Evolutionary conservation across 306 rosid genomes (phyloP).

Genomic region (Rubus idaeus): DNA sequence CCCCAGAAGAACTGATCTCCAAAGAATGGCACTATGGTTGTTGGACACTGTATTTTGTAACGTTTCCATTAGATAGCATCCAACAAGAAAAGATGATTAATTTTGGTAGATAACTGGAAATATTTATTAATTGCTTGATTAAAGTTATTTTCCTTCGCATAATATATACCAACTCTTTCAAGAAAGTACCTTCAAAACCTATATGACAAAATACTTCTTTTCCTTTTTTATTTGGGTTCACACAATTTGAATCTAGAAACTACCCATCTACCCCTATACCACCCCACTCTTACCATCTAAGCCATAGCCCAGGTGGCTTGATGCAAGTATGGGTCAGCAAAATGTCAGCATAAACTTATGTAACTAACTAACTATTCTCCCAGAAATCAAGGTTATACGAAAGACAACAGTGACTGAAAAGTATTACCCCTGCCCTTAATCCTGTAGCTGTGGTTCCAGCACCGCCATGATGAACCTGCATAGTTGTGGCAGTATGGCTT

Average conservation of each 20-base stretch:
- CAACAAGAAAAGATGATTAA: constrained; percentile 3
- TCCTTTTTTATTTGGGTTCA: background rate
- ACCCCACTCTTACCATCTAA: background rate
- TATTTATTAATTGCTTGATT: constrained; percentile 1
- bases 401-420: constrained; percentile 8
- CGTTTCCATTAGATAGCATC: constrained; percentile 22
- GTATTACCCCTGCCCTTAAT: constrained; percentile 87
- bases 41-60: constrained; percentile 70
- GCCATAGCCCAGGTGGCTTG: background rate
- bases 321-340: background rate
- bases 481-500: background rate
- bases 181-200: background rate
- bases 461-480: constrained; percentile 99
- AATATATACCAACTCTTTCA: background rate
- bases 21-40: constrained; percentile 92
- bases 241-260: background rate
- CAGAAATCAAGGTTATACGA: constrained; percentile 12
- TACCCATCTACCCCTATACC: constrained; percentile 9
- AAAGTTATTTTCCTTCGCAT: background rate
- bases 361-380: background rate
- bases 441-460: constrained; percentile 98
- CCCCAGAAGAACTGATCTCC: constrained; percentile 99
- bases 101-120: background rate
- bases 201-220: background rate
- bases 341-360: background rate